These are phyloP conservation scores for Pisolithus thermaeus DNA, from an alignment of 1,284 basidiomycete genomes.

Conservation along the genomic window DNA sequence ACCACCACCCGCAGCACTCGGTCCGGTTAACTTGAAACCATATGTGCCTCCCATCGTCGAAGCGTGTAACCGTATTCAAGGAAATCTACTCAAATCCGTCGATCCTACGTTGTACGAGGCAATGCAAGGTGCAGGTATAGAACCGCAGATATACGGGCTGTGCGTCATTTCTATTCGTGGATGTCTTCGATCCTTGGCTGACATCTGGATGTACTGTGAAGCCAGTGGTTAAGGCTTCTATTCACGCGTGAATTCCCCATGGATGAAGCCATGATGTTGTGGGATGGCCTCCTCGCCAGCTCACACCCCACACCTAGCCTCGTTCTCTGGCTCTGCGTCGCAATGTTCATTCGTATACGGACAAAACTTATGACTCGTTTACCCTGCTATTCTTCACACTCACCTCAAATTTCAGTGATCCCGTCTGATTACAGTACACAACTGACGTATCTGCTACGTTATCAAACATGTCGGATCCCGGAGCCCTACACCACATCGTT, in stretches of 20 bases:
- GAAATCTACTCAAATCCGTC: slow-evolving; percentile 62
- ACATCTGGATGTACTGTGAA: slow-evolving; percentile 28
- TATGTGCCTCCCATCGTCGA: slow-evolving; percentile 79
- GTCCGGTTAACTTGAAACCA: slow-evolving; percentile 46
- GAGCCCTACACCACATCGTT: slow-evolving; percentile 47
- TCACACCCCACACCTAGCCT: slow-evolving; percentile 63
- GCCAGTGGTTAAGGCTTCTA: slow-evolving; percentile 85
- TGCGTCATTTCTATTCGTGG: slow-evolving; percentile 29
- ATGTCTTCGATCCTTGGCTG: slow-evolving; percentile 6
- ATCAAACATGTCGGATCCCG: slow-evolving; percentile 52
- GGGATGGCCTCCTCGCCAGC: slow-evolving; percentile 89
- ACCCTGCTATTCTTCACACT: slow-evolving; percentile 6
- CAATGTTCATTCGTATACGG: slow-evolving; percentile 88
- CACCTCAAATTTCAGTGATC: slow-evolving; percentile 52
- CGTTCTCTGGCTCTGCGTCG: slow-evolving; percentile 80
- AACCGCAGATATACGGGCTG: slow-evolving; percentile 95
- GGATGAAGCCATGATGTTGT: slow-evolving; percentile 71
- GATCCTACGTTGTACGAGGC: slow-evolving; percentile 78
- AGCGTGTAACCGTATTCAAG: slow-evolving; percentile 75
- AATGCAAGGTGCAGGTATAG: slow-evolving; percentile 75
- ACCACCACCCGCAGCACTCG: slow-evolving; percentile 36
- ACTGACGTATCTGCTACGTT: slow-evolving; percentile 78
- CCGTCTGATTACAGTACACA: slow-evolving; percentile 80
- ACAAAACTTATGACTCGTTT: slow-evolving; percentile 60
- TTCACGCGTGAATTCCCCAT: slow-evolving; percentile 86